Base-by-base conservation (phyloP, 2,329 filamentous ascomycete genomes). In the Domatiomyces catenatus region DNA sequence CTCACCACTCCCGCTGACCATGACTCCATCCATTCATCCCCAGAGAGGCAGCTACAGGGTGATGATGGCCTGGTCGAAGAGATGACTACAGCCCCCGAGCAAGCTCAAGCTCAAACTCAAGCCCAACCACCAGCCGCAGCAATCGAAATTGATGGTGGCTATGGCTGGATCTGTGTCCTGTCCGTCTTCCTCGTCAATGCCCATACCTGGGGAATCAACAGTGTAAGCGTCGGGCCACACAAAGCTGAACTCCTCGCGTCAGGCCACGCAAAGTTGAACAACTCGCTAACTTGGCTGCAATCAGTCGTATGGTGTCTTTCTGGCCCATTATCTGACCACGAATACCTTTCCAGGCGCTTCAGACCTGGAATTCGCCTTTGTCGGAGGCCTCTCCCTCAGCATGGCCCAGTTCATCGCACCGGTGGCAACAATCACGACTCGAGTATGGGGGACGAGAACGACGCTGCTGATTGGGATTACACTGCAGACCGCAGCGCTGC, bases 241-340 rank as follows among this genome's bases (percentile, higher is more conserved):
- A 39, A 18, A 15, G 7, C 19, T 47, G 10, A 42, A n/a, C 8
- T 22, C n/a, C n/a, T n/a, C n/a, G 60, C 55, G 28, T 7, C 22
- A 24, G 3, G 22, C 7, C 22, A 2, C 12, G 2, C 17, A 39
- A 18, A 15, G 7, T 17, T 47, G 10, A 42, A n/a, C 8, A 17
- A 18, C 5, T 20, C 39, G 26, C 15, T 45, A 22, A 12, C 32
- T n/a, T n/a, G 39, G 5, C 15, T 17, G 46, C 47, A 49, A 17
- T 51, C 47, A 60, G 50, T 60, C 63, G 17, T 72, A 69, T 53
- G 68, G 66, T 36, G 64, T 73, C 19, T 72, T 69, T 51, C 62
- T 72, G 0, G 61, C 65, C 2, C 62, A 69, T 48, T 72, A 69
- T 49, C 59, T 71, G 5, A 51, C 59, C 1, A 53, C 62, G 19